Percentiles rank a stretch among this genome's conserved stretches.
Evolutionary conservation across 176 grass and related monocot genomes (phyloP).

Genomic region (Triticum dicoccoides): DNA sequence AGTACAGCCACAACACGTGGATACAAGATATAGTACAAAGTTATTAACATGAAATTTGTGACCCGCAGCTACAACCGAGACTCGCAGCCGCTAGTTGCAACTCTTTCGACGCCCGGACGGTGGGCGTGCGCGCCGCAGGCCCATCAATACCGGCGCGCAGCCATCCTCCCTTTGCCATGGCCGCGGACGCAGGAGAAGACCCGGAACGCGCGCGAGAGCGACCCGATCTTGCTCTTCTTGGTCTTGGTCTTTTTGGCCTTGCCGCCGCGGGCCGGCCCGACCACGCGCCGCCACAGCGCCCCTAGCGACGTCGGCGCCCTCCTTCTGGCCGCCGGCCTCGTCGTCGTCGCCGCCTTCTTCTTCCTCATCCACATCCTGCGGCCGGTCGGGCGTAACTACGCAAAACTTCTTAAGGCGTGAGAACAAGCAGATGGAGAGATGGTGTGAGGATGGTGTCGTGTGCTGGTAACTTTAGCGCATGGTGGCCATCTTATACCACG

Average conservation of each 20-base stretch:
- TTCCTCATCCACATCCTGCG: constrained; percentile 18
- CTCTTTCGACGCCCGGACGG: not conserved
- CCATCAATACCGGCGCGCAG: not conserved
- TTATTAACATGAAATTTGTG: not conserved
- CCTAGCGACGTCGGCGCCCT: constrained; percentile 13
- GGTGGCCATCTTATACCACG: not conserved
- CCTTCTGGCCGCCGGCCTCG: not conserved
- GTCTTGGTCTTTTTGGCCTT: not conserved
- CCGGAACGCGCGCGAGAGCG: constrained; percentile 19
- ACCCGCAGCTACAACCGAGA: not conserved
- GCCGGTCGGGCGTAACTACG: not conserved
- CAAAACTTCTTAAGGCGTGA: not conserved
- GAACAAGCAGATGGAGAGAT: not conserved
- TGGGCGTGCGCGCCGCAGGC: not conserved
- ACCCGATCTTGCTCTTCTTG: not conserved
- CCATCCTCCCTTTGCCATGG: not conserved
- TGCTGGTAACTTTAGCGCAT: not conserved
- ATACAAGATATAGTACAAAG: not conserved
- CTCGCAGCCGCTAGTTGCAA: not conserved
- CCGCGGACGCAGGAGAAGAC: constrained; percentile 11
- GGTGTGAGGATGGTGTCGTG: not conserved
- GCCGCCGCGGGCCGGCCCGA: not conserved
- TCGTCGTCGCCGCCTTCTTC: not conserved
- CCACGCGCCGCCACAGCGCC: constrained; percentile 29
- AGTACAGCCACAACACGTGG: too few relatives aligned